Evolutionary conservation across 176 grass and related monocot genomes (phyloP).

Genomic region (Sorghum bicolor): Sorghum_bicolor_NCBIv3 NC_012870.2:14080501-14081000

Average conservation of each 20-base stretch:
- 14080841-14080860: slow-evolving; percentile 3
- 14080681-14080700: slow-evolving; percentile 8
- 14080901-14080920: neutral
- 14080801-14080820: neutral
- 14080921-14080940: neutral
- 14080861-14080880: no score
- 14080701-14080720: neutral
- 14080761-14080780: neutral
- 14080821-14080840: slow-evolving; percentile 1
- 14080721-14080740: neutral
- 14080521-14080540: no score
- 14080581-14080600: no score
- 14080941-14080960: no score
- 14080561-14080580: no score
- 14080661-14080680: slow-evolving; percentile 43
- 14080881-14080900: no score
- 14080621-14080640: neutral
- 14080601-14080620: neutral
- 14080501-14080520: no score
- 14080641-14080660: slow-evolving; percentile 43
- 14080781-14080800: neutral
- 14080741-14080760: slow-evolving; percentile 19
- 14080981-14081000: no score
- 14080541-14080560: no score
- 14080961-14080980: neutral